Percentiles rank a stretch among this genome's conserved stretches.
Conservation (phyloP, 768 basidiomycete genomes). For the Boletus huronensis region DNA sequence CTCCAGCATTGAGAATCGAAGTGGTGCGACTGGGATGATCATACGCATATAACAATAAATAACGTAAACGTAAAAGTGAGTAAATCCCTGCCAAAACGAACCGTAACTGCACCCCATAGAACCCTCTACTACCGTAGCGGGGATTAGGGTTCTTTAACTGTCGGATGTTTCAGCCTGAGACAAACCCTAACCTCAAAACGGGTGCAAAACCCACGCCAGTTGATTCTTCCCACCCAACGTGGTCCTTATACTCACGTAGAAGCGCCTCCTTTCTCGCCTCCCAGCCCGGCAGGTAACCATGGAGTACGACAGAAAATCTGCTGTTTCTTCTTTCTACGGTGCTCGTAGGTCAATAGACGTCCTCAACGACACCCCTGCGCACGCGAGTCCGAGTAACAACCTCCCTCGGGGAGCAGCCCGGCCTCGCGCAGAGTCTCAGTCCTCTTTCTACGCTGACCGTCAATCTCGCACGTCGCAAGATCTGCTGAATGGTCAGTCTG, state of each 20-base stretch:
- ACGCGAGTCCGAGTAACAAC: conserved; percentile 17
- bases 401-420: conserved; percentile 35
- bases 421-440: conserved; percentile 63
- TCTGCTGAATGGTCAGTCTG: conserved; percentile 45
- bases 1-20: background rate
- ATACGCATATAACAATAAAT: too few relatives aligned
- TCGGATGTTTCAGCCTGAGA: conserved; percentile 1
- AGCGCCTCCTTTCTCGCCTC: conserved; percentile 1
- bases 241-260: background rate
- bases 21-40: too few relatives aligned
- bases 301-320: conserved; percentile 78
- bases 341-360: conserved; percentile 59
- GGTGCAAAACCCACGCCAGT: background rate
- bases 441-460: conserved; percentile 57
- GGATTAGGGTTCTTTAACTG: too few relatives aligned
- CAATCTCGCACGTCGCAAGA: conserved; percentile 45
- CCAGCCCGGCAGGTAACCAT: conserved; percentile 33
- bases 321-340: conserved; percentile 78
- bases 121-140: too few relatives aligned
- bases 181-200: conserved; percentile 27
- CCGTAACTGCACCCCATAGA: too few relatives aligned
- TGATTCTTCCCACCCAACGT: conserved; percentile 12
- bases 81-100: too few relatives aligned
- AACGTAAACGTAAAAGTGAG: too few relatives aligned
- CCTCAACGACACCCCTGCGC: conserved; percentile 46